Evolutionary conservation across 1,284 basidiomycete species (phyloP).

Genomic region (Microbotryomycetes sp.): DNA sequence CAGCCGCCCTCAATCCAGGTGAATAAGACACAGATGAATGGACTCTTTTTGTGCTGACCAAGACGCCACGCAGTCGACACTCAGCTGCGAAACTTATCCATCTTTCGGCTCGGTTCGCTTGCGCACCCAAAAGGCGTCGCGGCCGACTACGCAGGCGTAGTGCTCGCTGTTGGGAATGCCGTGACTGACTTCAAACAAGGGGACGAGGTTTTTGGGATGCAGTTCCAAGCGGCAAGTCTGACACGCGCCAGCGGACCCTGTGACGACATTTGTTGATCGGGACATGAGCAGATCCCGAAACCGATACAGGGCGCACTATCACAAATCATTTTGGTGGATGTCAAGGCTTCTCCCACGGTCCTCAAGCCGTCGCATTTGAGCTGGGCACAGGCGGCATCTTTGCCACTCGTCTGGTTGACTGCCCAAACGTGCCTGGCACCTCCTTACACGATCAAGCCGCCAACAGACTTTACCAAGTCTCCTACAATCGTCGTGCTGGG

Average conservation of each 20-base stretch:
- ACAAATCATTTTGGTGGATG: constrained; percentile 36
- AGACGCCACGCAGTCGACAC: constrained; percentile 33
- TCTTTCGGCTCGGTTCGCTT: constrained; percentile 48
- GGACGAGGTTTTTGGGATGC: constrained; percentile 54
- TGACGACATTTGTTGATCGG: too few species aligned
- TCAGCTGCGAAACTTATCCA: constrained; percentile 50
- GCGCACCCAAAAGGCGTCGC: constrained; percentile 11
- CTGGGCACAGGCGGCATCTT: constrained; percentile 52
- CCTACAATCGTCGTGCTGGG: constrained; percentile 55
- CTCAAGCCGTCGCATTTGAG: constrained; percentile 48
- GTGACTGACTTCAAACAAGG: constrained; percentile 48
- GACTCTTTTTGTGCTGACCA: too few species aligned
- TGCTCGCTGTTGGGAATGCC: constrained; percentile 49
- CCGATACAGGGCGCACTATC: constrained; percentile 33
- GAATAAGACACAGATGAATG: too few species aligned
- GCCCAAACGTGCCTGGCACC: constrained; percentile 51
- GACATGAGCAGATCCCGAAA: constrained; percentile 7
- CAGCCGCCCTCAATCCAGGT: constrained; percentile 68
- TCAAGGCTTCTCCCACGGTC: constrained; percentile 39
- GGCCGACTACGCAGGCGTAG: constrained; percentile 53
- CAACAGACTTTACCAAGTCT: constrained; percentile 29
- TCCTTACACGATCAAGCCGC: constrained; percentile 17
- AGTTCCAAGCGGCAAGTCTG: constrained; percentile 10
- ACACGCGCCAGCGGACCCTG: too few species aligned
- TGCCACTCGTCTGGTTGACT: constrained; percentile 53